Base-by-base conservation (phyloP, 345 rosid genomes). In the Dimocarpus longan region DNA sequence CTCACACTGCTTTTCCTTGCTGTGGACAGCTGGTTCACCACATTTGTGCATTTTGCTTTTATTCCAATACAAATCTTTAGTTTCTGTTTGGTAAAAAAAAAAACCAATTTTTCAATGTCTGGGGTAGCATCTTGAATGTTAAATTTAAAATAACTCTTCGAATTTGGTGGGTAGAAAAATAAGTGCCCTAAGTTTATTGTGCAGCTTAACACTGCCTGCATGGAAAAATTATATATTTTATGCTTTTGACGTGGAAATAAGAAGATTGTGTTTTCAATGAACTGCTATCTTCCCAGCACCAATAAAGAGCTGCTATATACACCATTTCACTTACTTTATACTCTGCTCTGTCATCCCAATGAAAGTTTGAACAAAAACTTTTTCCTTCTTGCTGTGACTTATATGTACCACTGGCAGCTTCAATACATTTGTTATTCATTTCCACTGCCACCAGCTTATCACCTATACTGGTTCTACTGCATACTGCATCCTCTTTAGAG, bases 51-150 rank as follows among this genome's bases (percentile, higher is more conserved):
- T 32, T 32, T 32, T 32, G 37, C 2, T 32, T 32, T 32, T 32
- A 28, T 32, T 32, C 37, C 37, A 32, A 32, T 32, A 32, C 37
- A 32, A 32, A 32, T 32, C 37, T 2, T 32, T 32, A 32, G 37
- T 3, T 32, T 32, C 3, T 32, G 37, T 32, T 32, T 32, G 32
- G 1, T 32, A 32, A 32, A 32, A 32, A 32, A 32, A 32, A 32
- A 32, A 32, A 32, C 1, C 1, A 1, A 32, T 1, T 32, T 32
- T 32, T 32, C 37, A 32, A 32, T 3, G 4, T 50, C 56, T 50
- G 42, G 50, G 50, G 66, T 22, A 64, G 68, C 68, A n/a, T 65
- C 60, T 68, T 43, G 8, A 43, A 68, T 68, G 18, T 44, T 50
- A 50, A 32, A 19, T 26, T 5, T 71, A 50, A 50, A 50, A 13